Evolutionary conservation across 2,329 filamentous ascomycete genomes (phyloP).

Genomic region (Cladophialophora chaetospira): DNA sequence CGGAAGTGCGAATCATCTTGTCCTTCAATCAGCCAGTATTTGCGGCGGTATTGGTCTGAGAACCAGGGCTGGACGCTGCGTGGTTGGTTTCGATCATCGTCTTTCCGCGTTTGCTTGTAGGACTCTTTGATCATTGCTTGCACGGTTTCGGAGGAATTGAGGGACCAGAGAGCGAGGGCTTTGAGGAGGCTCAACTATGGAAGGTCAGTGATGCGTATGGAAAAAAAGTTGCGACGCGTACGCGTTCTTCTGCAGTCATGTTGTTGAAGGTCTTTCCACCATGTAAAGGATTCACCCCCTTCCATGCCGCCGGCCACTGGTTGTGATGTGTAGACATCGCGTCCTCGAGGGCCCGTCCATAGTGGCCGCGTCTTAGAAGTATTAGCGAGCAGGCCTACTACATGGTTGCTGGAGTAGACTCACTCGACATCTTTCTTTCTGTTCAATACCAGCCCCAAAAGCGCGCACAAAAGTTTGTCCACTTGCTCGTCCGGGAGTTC

Average conservation of each 20-base stretch:
- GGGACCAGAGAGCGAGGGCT: conserved; percentile 82
- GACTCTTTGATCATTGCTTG: conserved; percentile 79
- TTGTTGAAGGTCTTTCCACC: conserved; percentile 78
- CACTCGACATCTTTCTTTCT: conserved; percentile 99
- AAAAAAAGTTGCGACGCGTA: conserved; percentile 47
- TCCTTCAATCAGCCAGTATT: conserved; percentile 92
- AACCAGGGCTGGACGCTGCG: conserved; percentile 91
- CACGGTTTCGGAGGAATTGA: conserved; percentile 83
- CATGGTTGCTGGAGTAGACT: conserved; percentile 39
- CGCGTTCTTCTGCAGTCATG: conserved; percentile 79
- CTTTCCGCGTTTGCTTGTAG: conserved; percentile 85
- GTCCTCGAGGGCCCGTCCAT: conserved; percentile 90
- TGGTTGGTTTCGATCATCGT: conserved; percentile 77
- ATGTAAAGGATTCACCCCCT: conserved; percentile 76
- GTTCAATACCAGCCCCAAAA: conserved; percentile 86
- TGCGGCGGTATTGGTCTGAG: conserved; percentile 81
- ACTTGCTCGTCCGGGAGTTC: conserved; percentile 77
- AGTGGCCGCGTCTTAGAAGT: conserved; percentile 75
- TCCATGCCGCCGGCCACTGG: conserved; percentile 88
- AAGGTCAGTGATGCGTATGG: conserved; percentile 7
- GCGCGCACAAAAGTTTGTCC: conserved; percentile 84
- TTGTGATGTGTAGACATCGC: conserved; percentile 79
- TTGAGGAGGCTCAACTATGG: conserved; percentile 77
- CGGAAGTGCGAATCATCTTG: conserved; percentile 92
- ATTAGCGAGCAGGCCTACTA: conserved; percentile 7